A percentile compares a stretch with the other conserved stretches of the same genome.
These are phyloP conservation scores for Populus alba DNA, from an alignment of 345 rosid genomes.

Conservation along the genomic window DNA sequence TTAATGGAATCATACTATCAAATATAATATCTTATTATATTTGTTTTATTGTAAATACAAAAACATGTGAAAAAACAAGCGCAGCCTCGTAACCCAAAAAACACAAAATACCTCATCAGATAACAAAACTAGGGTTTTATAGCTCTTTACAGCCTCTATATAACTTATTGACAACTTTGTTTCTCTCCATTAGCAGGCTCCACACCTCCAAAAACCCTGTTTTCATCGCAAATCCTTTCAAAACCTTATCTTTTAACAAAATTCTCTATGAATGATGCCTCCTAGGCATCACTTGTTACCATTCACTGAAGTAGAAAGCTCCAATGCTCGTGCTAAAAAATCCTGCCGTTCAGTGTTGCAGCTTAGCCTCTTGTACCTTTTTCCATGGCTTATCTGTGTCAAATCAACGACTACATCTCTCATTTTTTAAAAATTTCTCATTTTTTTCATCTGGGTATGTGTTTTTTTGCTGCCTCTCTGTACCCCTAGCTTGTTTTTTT, in stretches of 20 bases:
- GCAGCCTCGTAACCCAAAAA: too few species aligned
- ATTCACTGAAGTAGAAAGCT: constrained; percentile 10
- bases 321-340: constrained; percentile 21
- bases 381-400: constrained; percentile 26
- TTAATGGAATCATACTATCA: too few species aligned
- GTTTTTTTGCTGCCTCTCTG: constrained; percentile 30
- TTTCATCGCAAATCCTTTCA: not conserved
- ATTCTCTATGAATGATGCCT: constrained; percentile 12
- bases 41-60: too few species aligned
- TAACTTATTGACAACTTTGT: not conserved
- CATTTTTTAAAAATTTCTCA: not conserved
- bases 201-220: not conserved
- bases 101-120: not conserved
- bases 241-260: not conserved
- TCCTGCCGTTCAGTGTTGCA: constrained; percentile 24
- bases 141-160: not conserved
- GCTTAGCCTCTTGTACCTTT: constrained; percentile 6
- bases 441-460: not conserved
- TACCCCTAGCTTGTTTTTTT: constrained; percentile 57
- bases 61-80: too few species aligned
- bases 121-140: not conserved
- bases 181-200: not conserved
- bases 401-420: constrained; percentile 42
- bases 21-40: too few species aligned
- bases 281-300: constrained; percentile 24